Conservation (phyloP, 2,329 filamentous ascomycete species). For the Pyrenophora teres region DNA sequence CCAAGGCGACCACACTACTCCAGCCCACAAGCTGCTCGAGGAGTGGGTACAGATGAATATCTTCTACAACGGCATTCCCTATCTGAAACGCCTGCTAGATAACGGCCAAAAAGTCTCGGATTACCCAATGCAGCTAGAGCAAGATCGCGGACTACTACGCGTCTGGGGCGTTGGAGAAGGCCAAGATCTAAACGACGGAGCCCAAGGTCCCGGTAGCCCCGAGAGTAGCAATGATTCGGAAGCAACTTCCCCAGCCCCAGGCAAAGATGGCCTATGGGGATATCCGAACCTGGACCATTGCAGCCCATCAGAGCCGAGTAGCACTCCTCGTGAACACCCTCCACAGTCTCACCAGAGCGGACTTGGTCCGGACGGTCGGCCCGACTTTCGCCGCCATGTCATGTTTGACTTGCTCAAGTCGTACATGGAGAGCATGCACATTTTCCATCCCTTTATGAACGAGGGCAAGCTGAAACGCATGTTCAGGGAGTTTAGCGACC, state of each 20-base stretch:
- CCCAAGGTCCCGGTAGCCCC: conserved; percentile 42
- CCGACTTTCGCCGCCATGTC: conserved; percentile 59
- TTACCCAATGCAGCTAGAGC: conserved; percentile 78
- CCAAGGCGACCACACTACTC: conserved; percentile 84
- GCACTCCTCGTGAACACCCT: conserved; percentile 26
- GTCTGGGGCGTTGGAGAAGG: conserved; percentile 82
- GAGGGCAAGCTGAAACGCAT: conserved; percentile 57
- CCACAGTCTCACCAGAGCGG: conserved; percentile 51
- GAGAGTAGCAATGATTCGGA: conserved; percentile 48
- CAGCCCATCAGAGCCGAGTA: conserved; percentile 33
- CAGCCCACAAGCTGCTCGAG: conserved; percentile 79
- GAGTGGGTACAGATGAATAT: conserved; percentile 62
- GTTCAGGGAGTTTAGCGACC: conserved; percentile 54
- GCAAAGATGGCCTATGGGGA: conserved; percentile 57
- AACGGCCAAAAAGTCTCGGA: conserved; percentile 63
- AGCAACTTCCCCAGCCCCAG: conserved; percentile 48
- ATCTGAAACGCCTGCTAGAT: conserved; percentile 67
- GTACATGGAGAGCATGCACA: conserved; percentile 65
- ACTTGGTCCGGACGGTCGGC: conserved; percentile 57
- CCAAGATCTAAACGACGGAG: conserved; percentile 60
- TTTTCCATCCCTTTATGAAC: conserved; percentile 68
- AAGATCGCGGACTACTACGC: conserved; percentile 72
- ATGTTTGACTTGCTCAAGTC: conserved; percentile 58
- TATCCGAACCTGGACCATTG: conserved; percentile 49
- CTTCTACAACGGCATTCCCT: conserved; percentile 57